Percentiles rank a stretch among this genome's conserved stretches.
These are phyloP conservation scores for Exobasidium rhododendri DNA, from an alignment of 1,284 basidiomycete genomes.

Conservation along the genomic window DNA sequence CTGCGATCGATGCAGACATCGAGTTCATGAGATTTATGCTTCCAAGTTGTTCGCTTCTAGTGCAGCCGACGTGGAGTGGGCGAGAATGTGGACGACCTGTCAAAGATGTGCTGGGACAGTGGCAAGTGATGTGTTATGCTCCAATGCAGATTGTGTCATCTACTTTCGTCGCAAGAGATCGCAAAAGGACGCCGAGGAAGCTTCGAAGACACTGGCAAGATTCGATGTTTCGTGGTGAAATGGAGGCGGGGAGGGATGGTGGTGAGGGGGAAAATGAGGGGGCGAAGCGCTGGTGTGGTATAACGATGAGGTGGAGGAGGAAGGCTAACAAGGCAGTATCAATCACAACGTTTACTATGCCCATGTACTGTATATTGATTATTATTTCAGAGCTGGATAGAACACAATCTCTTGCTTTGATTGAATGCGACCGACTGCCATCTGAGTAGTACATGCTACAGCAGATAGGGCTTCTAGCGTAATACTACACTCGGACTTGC, in stretches of 20 bases:
- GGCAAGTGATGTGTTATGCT: conserved; percentile 84
- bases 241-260: background rate
- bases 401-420: too few species aligned
- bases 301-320: too few species aligned
- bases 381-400: too few species aligned
- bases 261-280: too few species aligned
- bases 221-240: conserved; percentile 63
- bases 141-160: conserved; percentile 94
- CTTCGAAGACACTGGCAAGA: conserved; percentile 70
- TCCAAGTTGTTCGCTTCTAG: conserved; percentile 26
- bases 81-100: conserved; percentile 53
- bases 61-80: conserved; percentile 44
- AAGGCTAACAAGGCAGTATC: too few species aligned
- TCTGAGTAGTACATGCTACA: too few species aligned
- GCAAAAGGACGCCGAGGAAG: conserved; percentile 89
- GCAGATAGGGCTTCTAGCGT: too few species aligned
- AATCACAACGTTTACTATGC: too few species aligned
- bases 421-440: too few species aligned
- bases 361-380: too few species aligned
- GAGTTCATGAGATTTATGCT: conserved; percentile 48
- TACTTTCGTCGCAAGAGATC: conserved; percentile 96
- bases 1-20: conserved; percentile 48
- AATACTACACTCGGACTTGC: too few species aligned
- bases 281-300: too few species aligned
- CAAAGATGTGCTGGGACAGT: conserved; percentile 53